Evolutionary conservation across 192 early-diverging fungal genomes (phyloP).

Genomic region (Backusella macrospora): DNA sequence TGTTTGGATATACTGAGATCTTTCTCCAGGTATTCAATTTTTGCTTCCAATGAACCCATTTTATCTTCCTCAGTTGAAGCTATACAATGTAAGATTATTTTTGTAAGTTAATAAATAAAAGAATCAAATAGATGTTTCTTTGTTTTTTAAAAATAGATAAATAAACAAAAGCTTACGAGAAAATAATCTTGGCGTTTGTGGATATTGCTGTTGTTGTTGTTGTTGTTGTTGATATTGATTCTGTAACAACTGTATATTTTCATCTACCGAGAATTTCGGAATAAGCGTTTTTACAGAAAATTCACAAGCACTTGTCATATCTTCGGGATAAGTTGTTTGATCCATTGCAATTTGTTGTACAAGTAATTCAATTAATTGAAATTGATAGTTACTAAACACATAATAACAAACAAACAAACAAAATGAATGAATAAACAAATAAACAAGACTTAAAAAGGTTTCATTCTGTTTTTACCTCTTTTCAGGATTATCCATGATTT

Average conservation of each 20-base stretch:
- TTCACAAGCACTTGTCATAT: slow-evolving; percentile 3
- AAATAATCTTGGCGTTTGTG: background rate
- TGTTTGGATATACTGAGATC: slow-evolving; percentile 34
- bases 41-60: slow-evolving; percentile 32
- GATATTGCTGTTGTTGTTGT: background rate
- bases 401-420: background rate
- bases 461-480: slow-evolving; percentile 17
- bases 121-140: too few relatives aligned
- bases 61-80: slow-evolving; percentile 18
- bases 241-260: background rate
- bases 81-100: background rate
- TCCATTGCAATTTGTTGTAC: slow-evolving; percentile 20
- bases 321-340: slow-evolving; percentile 17
- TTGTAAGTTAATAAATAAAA: too few relatives aligned
- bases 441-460: background rate
- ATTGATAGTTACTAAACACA: slow-evolving; percentile 15
- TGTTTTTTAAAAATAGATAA: too few relatives aligned
- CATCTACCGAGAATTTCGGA: slow-evolving; percentile 13
- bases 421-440: background rate
- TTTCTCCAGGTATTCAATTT: slow-evolving; percentile 34
- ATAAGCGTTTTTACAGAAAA: slow-evolving; percentile 17
- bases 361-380: slow-evolving; percentile 18
- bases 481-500: slow-evolving; percentile 49
- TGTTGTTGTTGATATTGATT: background rate
- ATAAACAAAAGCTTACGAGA: background rate